These are phyloP conservation scores for Senna siamea DNA, from an alignment of 306 rosid species.

Conservation along the genomic window DNA sequence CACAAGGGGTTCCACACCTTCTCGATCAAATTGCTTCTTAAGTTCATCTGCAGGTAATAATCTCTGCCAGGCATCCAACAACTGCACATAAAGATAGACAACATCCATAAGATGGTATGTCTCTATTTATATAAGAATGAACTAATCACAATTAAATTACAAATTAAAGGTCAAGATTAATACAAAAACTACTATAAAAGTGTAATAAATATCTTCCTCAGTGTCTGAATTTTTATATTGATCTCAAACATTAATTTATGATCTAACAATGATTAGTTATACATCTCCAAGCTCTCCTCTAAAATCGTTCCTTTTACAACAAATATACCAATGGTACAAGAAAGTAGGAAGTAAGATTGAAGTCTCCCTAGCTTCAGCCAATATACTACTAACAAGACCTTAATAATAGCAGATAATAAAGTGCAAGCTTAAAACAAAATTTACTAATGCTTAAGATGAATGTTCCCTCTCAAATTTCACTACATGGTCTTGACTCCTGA, in stretches of 20 bases:
- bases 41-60: slow-evolving; percentile 73
- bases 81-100: slow-evolving; percentile 46
- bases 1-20: slow-evolving; percentile 47
- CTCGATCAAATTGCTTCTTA: slow-evolving; percentile 66
- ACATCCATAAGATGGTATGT: slow-evolving; percentile 15
- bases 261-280: too few species aligned
- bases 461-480: neutral
- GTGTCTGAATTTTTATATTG: too few species aligned
- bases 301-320: neutral
- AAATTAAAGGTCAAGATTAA: too few species aligned
- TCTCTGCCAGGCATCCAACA: slow-evolving; percentile 75
- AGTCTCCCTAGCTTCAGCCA: neutral
- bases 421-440: neutral
- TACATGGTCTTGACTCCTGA: neutral
- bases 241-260: too few species aligned
- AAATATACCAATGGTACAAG: neutral
- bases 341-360: neutral
- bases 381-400: neutral
- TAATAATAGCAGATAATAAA: neutral
- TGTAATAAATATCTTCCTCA: too few species aligned
- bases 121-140: too few species aligned
- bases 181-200: too few species aligned
- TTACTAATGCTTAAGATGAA: neutral
- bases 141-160: too few species aligned
- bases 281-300: too few species aligned